Base-by-base conservation (phyloP, 2,329 filamentous ascomycete genomes). In the Calonectria pseudoreteaudii region DNA sequence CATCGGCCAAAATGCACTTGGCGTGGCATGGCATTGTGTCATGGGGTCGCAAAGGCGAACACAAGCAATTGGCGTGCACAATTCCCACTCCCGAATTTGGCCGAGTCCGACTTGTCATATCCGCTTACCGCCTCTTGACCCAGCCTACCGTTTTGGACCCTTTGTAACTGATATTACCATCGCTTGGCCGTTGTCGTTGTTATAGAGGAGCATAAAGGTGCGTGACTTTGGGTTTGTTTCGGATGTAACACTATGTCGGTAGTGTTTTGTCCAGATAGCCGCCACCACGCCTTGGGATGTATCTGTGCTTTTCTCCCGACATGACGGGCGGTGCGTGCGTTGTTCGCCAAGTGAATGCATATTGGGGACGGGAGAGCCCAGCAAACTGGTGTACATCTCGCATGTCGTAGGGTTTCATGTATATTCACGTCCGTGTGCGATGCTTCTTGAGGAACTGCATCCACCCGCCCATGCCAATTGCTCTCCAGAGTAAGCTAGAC, bases 61-160 rank as follows among this genome's bases (percentile, higher is more conserved):
- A 23, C 26, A 26, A 67, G 23, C 9, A 64, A 20, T 62, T 66
- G 56, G 67, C 14, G 30, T 62, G 49, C 58, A 66, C 31, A 64
- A 71, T 67, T 67, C 60, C 66, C 38, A 75, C 70, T 75, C 78
- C 78, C 78, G 78, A 70, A 73, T 79, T 80, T 80, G 78, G 75
- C 78, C 78, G 78, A 79, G 68, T 38, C 26, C 41, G 74, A 72
- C 68, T 72, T 52, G 34, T 70, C 72, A 66, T 70, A 68, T 68
- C 56, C 62, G 69, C 69, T 75, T 75, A 75, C 74, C 74, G 74
- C 74, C 68, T 71, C 60, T 71, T 58, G 47, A 47, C 69, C 56
- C 28, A 2, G 56, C 9, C 23, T 62, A 34, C 36, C 9, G 18
- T 62, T 62, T 36, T 41, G 56, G 56, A 41, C 56, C 56, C 34